Base-by-base conservation (phyloP, 352 stramenopile genomes). In the Pythium apleroticum region DNA sequence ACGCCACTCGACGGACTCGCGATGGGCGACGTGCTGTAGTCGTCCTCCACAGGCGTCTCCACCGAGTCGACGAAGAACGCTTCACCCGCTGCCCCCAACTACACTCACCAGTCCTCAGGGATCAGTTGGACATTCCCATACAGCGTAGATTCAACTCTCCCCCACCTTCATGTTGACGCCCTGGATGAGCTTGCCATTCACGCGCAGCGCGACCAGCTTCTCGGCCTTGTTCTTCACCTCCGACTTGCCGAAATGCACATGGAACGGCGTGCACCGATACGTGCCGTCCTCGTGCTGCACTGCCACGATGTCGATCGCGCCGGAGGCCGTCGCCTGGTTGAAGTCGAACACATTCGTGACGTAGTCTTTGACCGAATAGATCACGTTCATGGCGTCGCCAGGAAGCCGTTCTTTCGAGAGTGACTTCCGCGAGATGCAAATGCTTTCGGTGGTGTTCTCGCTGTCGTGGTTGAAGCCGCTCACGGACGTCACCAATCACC, bases 321-420 rank as follows among this genome's bases (percentile, higher is more conserved):
- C 88, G 3, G 84, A 91, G 58, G 61, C 71, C 20, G 72, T 75
- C 57, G 77, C 82, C 43, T 86, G 76, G 52, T 90, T 72, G 37
- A 80, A 73, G 54, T 89, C 75, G 49, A 93, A 81, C 24, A 95
- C 85, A 63, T 90, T 91, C 56, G 78, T 88, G 56, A 95, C 81
- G 69, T 95, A 95, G 66, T 92, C 87, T 63, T 93, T 93, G 37
- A 93, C 80, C 52, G 84, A 93, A 71, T 89, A 86, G 66, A 93
- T 90, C 39, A 93, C 82, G 70, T 95, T 95, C 86, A 95, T 95
- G 24, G 48, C 27, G 43, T 15, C 30, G 35, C 33, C 35, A 25
- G n/a, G 52, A 41, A 11, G 30, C 33, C 20, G 41, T 49, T 14
- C 1, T 27, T 49, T 49, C 41, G 11, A 27, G 41, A 27, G 17